phyloP scores from a whole-genome alignment of 2,329 filamentous ascomycete genomes.

The Aspergillus quadricinctus region DNA sequence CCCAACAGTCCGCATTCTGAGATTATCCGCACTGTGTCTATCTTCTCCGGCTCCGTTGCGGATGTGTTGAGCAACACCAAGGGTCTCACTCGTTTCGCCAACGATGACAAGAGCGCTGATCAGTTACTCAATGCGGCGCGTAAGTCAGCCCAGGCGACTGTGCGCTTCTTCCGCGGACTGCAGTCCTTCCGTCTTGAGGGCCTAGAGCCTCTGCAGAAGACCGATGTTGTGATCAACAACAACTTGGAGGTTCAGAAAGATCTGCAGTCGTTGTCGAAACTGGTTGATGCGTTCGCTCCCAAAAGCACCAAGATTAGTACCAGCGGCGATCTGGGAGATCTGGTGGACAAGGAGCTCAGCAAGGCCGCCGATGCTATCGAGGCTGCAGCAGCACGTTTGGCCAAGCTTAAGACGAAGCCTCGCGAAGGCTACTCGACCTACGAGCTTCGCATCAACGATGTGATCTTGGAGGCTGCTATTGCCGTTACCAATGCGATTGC shows the following conservation, averaged over 20 bases:
- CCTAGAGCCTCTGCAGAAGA: conserved; percentile 86
- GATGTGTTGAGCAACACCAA: conserved; percentile 97
- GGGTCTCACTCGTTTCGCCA: conserved; percentile 85
- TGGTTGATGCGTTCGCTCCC: conserved; percentile 86
- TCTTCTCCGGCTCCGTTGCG: conserved; percentile 83
- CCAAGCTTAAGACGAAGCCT: conserved; percentile 94
- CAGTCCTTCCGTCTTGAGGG: conserved; percentile 92
- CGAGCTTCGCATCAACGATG: conserved; percentile 92
- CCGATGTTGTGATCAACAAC: conserved; percentile 94
- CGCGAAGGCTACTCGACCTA: conserved; percentile 93
- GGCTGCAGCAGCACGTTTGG: conserved; percentile 80
- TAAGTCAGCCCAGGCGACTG: conserved; percentile 77
- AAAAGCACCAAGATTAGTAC: conserved; percentile 76
- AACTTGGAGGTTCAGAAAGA: conserved; percentile 96
- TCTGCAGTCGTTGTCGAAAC: conserved; percentile 86
- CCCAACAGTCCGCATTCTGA: conserved; percentile 85
- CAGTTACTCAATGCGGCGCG: conserved; percentile 77
- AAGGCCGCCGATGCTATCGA: conserved; percentile 96
- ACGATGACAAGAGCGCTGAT: conserved; percentile 92
- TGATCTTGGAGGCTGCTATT: conserved; percentile 86
- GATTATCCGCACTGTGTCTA: conserved; percentile 86
- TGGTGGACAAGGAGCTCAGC: conserved; percentile 85
- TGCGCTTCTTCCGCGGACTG: conserved; percentile 90
- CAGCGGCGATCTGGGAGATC: conserved; percentile 81
- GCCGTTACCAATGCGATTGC: conserved; percentile 93